phyloP scores from a whole-genome alignment of 1,284 basidiomycete genomes.

The Cutaneotrichosporon sp. region DNA sequence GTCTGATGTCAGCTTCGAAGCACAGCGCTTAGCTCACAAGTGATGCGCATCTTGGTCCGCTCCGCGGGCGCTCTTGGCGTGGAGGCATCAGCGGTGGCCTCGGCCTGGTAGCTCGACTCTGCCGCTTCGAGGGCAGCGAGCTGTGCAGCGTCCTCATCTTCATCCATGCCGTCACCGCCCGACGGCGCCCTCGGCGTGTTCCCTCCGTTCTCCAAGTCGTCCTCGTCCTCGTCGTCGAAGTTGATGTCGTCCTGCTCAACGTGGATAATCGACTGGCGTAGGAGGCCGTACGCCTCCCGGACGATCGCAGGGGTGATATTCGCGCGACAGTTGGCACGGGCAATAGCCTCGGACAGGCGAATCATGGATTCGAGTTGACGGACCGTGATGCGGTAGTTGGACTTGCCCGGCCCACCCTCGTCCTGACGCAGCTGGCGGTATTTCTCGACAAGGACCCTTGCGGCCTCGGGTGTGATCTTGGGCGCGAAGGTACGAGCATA shows the following conservation, averaged over 20 bases:
- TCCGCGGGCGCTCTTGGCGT: conserved; percentile 1
- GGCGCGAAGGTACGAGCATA: conserved; percentile 96
- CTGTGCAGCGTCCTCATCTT: conserved; percentile 58
- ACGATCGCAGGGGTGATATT: conserved; percentile 93
- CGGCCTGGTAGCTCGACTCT: conserved; percentile 41
- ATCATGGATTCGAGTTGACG: conserved; percentile 98
- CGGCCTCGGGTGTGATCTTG: conserved; percentile 90
- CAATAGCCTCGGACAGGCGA: conserved; percentile 92
- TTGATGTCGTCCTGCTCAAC: conserved; percentile 99
- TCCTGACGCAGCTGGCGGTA: conserved; percentile 90
- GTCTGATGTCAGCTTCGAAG: conserved; percentile 46
- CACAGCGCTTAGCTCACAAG: conserved; percentile 45
- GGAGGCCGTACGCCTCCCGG: conserved; percentile 85
- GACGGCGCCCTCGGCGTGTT: conserved; percentile 26
- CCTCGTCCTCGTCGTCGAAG: conserved; percentile 86
- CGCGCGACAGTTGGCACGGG: conserved; percentile 87
- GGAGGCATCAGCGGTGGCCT: conserved; percentile 38
- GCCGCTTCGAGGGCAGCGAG: conserved; percentile 51
- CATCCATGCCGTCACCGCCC: conserved; percentile 57
- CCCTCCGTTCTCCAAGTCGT: conserved; percentile 54
- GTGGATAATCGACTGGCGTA: conserved; percentile 97
- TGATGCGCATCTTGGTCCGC: conserved; percentile 81
- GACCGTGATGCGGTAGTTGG: conserved; percentile 95
- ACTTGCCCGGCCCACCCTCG: conserved; percentile 79
- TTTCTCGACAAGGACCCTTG: conserved; percentile 90